Base-by-base conservation (phyloP, 139 green algal species). In the Diplosphaera chodatii region DNA sequence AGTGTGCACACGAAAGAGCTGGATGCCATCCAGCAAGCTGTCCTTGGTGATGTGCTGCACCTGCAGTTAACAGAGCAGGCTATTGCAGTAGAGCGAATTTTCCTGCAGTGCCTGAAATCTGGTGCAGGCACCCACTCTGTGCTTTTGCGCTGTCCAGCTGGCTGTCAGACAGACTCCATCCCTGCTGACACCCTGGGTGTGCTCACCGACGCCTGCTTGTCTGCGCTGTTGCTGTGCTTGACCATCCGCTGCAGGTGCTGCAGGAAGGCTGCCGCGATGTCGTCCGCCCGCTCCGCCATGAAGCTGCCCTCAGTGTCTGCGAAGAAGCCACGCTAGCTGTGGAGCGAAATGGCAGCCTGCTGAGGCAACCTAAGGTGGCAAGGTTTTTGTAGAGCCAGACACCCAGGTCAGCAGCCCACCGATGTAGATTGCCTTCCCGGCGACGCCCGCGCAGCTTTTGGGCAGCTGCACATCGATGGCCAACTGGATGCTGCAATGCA, bases 301-400 rank as follows among this genome's bases (percentile, higher is more conserved):
- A 98, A 96, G 72, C 82, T 91, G 40, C 93, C 93, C 74, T 98
- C 93, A 30, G 90, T 96, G 73, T 96, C 91, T 90, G 78, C 41
- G 55, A 33, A 25, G 25, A n/a, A n/a, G n/a, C n/a, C n/a, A n/a
- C n/a, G n/a, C n/a, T n/a, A n/a, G n/a, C n/a, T n/a, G n/a, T n/a
- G n/a, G n/a, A n/a, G n/a, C n/a, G n/a, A n/a, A n/a, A n/a, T n/a
- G n/a, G n/a, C n/a, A n/a, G n/a, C n/a, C n/a, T n/a, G n/a, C n/a
- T n/a, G n/a, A n/a, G n/a, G n/a, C n/a, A n/a, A n/a, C n/a, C n/a
- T n/a, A n/a, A n/a, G n/a, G n/a, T n/a, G n/a, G n/a, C n/a, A n/a
- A n/a, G n/a, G n/a, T n/a, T n/a, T n/a, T n/a, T n/a, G n/a, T n/a
- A n/a, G n/a, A n/a, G n/a, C n/a, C n/a, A n/a, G n/a, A n/a, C n/a